phyloP scores from a whole-genome alignment of 2,329 filamentous ascomycete genomes.

The Claviceps africana region DNA sequence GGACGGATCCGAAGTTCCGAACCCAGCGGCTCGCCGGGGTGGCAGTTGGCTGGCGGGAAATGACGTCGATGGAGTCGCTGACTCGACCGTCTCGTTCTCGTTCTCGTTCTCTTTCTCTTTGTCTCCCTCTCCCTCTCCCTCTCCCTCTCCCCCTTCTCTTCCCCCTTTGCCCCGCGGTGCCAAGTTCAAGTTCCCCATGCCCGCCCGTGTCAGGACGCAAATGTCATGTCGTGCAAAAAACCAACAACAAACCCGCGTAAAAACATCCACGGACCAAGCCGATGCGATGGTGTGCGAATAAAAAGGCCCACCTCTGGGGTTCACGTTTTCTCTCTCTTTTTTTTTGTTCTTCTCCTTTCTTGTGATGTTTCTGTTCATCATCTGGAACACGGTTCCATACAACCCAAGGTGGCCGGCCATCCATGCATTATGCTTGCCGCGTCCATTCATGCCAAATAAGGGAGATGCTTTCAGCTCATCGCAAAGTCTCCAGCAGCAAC shows the following conservation, averaged over 20 bases:
- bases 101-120: too few species aligned
- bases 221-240: neutral
- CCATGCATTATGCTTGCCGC: too few species aligned
- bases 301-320: neutral
- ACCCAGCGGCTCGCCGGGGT: neutral
- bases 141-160: too few species aligned
- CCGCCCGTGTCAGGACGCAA: too few species aligned
- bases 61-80: constrained; percentile 2
- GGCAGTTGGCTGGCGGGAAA: neutral
- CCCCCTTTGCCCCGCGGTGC: neutral
- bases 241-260: neutral
- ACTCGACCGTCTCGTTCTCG: neutral
- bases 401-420: too few species aligned
- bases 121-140: too few species aligned
- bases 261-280: neutral
- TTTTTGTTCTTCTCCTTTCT: too few species aligned
- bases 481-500: too few species aligned
- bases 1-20: neutral
- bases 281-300: neutral
- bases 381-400: neutral
- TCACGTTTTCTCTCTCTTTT: too few species aligned
- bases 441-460: neutral
- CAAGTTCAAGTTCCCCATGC: neutral
- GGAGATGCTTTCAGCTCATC: too few species aligned
- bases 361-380: neutral